A percentile compares a stretch with the other conserved stretches of the same genome.
phyloP scores from a whole-genome alignment of 2,329 filamentous ascomycete species.

The Periglandula ipomoeae region DNA sequence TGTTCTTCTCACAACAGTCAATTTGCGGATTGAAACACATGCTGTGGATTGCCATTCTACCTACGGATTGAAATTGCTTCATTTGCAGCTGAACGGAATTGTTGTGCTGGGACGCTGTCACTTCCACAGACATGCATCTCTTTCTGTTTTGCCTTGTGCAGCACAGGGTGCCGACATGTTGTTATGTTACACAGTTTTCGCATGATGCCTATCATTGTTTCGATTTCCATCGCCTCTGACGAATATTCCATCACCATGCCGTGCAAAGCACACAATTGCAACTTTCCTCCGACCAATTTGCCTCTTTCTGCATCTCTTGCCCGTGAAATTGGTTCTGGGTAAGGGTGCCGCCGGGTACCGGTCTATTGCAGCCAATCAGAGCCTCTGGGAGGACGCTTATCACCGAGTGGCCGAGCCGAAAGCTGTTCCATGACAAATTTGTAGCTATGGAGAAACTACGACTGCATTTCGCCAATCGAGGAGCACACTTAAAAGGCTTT shows the following conservation, averaged over 20 bases:
- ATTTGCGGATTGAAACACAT: too few species aligned
- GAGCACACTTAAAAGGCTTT: background rate
- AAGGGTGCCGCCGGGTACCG: background rate
- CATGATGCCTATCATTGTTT: background rate
- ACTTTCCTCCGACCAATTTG: background rate
- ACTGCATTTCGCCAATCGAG: conserved; percentile 4
- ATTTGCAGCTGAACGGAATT: too few species aligned
- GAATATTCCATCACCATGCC: background rate
- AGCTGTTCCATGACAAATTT: conserved; percentile 25
- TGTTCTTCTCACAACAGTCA: too few species aligned
- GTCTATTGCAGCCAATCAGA: conserved; percentile 21
- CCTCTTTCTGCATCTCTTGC: background rate
- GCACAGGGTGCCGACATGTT: background rate
- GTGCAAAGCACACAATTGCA: background rate
- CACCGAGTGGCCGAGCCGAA: conserved; percentile 27
- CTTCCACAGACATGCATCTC: too few species aligned
- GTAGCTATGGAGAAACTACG: conserved; percentile 12
- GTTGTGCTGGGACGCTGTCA: too few species aligned
- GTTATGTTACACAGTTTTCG: background rate
- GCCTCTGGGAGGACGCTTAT: conserved; percentile 19
- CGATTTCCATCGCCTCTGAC: background rate
- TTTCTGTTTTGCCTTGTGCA: too few species aligned
- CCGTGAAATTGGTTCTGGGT: background rate
- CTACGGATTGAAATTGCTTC: too few species aligned
- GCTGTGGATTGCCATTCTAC: too few species aligned